These are phyloP conservation scores for Picea glauca DNA, from an alignment of 75 land plant genomes.

Conservation along the genomic window DNA sequence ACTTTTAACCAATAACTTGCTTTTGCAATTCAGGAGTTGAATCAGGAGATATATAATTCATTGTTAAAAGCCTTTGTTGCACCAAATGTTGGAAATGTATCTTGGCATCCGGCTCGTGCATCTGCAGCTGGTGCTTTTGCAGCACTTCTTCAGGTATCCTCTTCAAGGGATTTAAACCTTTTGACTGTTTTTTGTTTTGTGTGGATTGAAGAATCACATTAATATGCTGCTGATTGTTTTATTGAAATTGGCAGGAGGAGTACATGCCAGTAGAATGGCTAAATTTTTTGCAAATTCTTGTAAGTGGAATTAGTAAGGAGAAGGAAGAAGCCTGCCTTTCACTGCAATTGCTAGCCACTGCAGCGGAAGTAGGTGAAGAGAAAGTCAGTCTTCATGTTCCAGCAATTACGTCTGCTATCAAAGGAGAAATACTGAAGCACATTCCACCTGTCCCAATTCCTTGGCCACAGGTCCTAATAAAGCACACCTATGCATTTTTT, in stretches of 20 bases:
- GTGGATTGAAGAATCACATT: not conserved
- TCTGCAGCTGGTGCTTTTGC: conserved; percentile 84
- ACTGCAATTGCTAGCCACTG: conserved; percentile 59
- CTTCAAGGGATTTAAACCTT: not conserved
- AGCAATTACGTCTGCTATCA: conserved; percentile 38
- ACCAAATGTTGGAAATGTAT: conserved; percentile 46
- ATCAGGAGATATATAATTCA: conserved; percentile 57
- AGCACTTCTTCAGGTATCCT: conserved; percentile 57
- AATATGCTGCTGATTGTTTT: not conserved
- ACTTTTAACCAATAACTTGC: not conserved
- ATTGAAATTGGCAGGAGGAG: conserved; percentile 58
- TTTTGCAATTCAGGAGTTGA: conserved; percentile 45
- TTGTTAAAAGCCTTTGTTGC: conserved; percentile 63
- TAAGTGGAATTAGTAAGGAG: conserved; percentile 37
- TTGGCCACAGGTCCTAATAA: conserved; percentile 75
- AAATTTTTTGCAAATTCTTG: conserved; percentile 56
- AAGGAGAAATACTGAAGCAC: conserved; percentile 41
- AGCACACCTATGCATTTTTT: not conserved
- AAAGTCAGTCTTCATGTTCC: conserved; percentile 65
- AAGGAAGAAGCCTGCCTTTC: conserved; percentile 49
- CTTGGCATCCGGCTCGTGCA: conserved; percentile 71
- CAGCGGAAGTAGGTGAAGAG: conserved; percentile 68
- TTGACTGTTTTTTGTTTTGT: not conserved
- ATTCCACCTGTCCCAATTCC: conserved; percentile 67
- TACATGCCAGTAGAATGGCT: conserved; percentile 74